phyloP scores from a whole-genome alignment of 306 rosid genomes.

The Cucurbita maxima region DNA sequence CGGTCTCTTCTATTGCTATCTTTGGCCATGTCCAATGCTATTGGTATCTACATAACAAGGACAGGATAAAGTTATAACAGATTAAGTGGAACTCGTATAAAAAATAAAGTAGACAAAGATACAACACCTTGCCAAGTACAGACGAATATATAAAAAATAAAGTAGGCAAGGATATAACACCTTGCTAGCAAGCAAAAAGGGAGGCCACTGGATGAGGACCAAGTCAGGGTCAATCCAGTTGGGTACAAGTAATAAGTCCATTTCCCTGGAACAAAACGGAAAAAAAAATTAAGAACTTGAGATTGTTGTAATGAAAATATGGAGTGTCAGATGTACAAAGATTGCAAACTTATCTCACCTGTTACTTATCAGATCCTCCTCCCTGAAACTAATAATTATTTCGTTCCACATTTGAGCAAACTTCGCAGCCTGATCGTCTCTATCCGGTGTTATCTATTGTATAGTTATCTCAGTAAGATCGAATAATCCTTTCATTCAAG shows the following conservation, averaged over 20 bases:
- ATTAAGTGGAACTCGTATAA: not conserved
- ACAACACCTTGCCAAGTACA: constrained; percentile 44
- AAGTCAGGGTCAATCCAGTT: constrained; percentile 66
- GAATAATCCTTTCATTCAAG: not conserved
- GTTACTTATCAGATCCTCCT: constrained; percentile 76
- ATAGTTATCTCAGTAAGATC: constrained; percentile 1
- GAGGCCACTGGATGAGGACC: constrained; percentile 86
- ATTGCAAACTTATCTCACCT: constrained; percentile 29
- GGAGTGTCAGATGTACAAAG: constrained; percentile 3
- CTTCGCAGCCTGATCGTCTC: constrained; percentile 63
- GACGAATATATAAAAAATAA: not conserved
- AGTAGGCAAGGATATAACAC: constrained; percentile 21
- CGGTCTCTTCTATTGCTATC: constrained; percentile 56
- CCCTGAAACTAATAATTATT: constrained; percentile 77
- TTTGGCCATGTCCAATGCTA: constrained; percentile 90
- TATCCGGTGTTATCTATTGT: constrained; percentile 42
- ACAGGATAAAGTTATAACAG: not conserved
- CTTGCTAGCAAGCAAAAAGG: constrained; percentile 98
- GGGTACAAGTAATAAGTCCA: constrained; percentile 84
- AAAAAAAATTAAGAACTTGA: not conserved
- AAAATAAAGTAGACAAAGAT: constrained; percentile 6
- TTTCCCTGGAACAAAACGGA: constrained; percentile 49
- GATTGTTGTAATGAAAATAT: not conserved
- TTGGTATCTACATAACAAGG: constrained; percentile 52
- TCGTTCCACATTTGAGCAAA: constrained; percentile 93